Conservation (phyloP, 2,329 filamentous ascomycete genomes). For the Xylaria sp. region DNA sequence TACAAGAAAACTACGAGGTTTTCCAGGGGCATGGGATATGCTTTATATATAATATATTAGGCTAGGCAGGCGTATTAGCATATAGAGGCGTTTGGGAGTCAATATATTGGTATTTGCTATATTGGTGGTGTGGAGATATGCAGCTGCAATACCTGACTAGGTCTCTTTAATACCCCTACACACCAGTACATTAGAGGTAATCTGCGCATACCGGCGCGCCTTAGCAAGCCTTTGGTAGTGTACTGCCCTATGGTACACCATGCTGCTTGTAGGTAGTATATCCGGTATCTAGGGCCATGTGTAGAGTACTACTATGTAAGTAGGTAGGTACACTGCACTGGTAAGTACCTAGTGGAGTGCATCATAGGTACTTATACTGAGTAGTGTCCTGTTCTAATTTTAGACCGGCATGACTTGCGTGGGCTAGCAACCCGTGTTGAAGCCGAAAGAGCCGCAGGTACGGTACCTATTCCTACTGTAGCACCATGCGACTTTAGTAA, state of each 20-base stretch:
- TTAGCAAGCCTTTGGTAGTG: background rate
- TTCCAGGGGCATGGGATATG: no score
- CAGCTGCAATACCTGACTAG: no score
- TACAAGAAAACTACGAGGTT: no score
- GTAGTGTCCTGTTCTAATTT: conserved; percentile 28
- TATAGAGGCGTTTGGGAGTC: no score
- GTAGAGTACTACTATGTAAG: background rate
- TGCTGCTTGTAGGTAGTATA: background rate
- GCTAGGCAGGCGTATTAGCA: no score
- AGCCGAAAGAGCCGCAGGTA: conserved; percentile 34
- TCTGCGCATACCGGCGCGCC: background rate
- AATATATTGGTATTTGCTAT: no score
- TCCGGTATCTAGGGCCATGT: background rate
- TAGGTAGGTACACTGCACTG: background rate
- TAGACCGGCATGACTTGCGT: conserved; percentile 8
- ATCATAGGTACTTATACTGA: background rate
- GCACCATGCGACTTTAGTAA: background rate
- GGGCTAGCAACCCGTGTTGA: conserved; percentile 20
- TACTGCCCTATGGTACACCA: background rate
- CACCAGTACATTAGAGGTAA: background rate
- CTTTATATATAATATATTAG: no score
- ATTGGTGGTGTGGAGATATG: no score
- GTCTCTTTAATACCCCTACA: no score
- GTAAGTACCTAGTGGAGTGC: background rate
- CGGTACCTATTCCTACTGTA: conserved; percentile 1